Percentiles rank a stretch among this genome's conserved stretches.
phyloP scores from a whole-genome alignment of 73 alveolate species.

The Uronychia setigera region DNA sequence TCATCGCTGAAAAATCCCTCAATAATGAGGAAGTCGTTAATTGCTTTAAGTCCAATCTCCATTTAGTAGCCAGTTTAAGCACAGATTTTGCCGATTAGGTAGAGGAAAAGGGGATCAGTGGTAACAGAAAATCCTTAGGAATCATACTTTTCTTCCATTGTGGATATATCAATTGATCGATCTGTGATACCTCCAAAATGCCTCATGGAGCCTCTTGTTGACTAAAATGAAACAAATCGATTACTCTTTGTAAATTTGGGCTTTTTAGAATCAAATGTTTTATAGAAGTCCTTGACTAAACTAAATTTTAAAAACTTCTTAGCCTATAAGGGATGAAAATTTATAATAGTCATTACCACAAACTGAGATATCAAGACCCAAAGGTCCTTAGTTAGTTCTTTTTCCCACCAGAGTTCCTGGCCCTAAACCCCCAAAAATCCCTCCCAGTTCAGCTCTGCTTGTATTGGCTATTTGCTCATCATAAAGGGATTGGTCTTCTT shows the following conservation, averaged over 20 bases:
- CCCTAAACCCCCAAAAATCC: too few relatives aligned
- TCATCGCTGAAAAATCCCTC: conserved; percentile 17
- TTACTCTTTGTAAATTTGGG: not conserved
- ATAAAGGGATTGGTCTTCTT: too few relatives aligned
- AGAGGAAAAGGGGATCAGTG: conserved; percentile 17
- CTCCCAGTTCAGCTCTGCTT: too few relatives aligned
- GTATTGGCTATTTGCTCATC: too few relatives aligned
- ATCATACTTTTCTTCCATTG: not conserved
- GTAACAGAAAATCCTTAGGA: conserved; percentile 24
- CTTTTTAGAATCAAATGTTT: not conserved
- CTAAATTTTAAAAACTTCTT: too few relatives aligned
- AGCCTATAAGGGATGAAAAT: too few relatives aligned
- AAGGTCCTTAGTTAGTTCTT: too few relatives aligned
- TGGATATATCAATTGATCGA: not conserved
- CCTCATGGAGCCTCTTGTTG: not conserved
- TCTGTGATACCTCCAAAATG: not conserved
- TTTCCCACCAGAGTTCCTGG: too few relatives aligned
- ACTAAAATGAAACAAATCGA: not conserved
- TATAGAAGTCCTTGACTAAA: not conserved
- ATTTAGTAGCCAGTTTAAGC: conserved; percentile 25
- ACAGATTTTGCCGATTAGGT: conserved; percentile 31
- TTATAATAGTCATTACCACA: too few relatives aligned
- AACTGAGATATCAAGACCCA: too few relatives aligned
- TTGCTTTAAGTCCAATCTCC: conserved; percentile 35
- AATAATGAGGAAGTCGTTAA: conserved; percentile 18